phyloP scores from a whole-genome alignment of 805 yeast species.

The Candida saitoana region DNA sequence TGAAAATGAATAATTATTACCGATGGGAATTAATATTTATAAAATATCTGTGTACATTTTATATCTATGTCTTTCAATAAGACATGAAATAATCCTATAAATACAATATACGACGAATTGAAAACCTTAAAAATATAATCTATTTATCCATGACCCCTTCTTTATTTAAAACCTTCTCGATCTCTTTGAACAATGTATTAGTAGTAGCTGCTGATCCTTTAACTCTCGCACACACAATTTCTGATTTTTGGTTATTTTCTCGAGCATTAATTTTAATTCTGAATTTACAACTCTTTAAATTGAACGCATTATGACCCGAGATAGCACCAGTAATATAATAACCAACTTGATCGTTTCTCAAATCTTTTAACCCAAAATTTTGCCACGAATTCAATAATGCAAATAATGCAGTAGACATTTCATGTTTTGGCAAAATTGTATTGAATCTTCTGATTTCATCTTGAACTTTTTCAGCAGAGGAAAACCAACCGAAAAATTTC shows the following conservation, averaged over 20 bases:
- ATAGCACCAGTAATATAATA: conserved; percentile 57
- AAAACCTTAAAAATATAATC: background rate
- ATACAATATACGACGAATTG: conserved; percentile 1
- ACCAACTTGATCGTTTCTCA: conserved; percentile 41
- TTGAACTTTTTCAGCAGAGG: conserved; percentile 19
- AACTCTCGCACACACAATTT: conserved; percentile 54
- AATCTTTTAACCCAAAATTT: conserved; percentile 60
- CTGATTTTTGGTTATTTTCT: conserved; percentile 43
- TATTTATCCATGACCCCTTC: conserved; percentile 52
- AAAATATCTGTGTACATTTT: background rate
- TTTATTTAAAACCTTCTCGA: conserved; percentile 59
- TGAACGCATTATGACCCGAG: conserved; percentile 56
- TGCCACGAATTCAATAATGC: conserved; percentile 66
- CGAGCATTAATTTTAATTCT: conserved; percentile 48
- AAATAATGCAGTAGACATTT: conserved; percentile 60
- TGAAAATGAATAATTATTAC: conserved; percentile 2
- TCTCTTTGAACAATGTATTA: conserved; percentile 54
- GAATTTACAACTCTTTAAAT: conserved; percentile 61
- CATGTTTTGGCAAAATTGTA: conserved; percentile 45
- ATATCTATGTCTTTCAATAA: conserved; percentile 1
- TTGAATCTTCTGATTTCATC: conserved; percentile 31
- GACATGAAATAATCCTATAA: conserved; percentile 1
- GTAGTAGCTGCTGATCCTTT: conserved; percentile 66
- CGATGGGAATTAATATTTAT: background rate
- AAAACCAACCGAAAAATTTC: conserved; percentile 41